Conservation (phyloP, 192 early-diverging fungal genomes). For the Coemansia sp. region DNA sequence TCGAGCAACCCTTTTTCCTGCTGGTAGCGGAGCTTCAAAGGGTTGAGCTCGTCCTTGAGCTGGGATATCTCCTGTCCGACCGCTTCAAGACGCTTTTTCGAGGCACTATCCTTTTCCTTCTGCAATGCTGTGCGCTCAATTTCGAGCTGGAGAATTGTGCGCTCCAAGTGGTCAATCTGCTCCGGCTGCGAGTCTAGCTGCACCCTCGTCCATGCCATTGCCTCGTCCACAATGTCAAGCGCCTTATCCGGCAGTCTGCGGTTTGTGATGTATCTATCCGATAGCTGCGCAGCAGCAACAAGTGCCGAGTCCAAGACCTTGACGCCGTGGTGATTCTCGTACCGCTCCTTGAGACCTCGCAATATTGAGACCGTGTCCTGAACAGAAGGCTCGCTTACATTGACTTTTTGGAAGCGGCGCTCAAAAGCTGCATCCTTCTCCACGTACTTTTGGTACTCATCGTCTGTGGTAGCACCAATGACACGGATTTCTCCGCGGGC, state of each 20-base stretch:
- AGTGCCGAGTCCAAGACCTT: constrained; percentile 68
- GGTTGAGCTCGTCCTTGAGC: constrained; percentile 84
- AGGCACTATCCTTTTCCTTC: constrained; percentile 88
- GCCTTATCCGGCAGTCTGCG: constrained; percentile 80
- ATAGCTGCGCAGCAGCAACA: constrained; percentile 69
- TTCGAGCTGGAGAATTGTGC: constrained; percentile 89
- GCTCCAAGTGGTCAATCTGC: constrained; percentile 93
- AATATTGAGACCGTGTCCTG: constrained; percentile 77
- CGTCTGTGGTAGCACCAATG: constrained; percentile 95
- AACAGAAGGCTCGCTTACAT: constrained; percentile 72
- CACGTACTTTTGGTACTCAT: constrained; percentile 93
- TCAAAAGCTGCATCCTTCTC: constrained; percentile 86
- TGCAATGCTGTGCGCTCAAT: constrained; percentile 91
- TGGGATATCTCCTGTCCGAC: constrained; percentile 81
- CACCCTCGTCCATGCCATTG: constrained; percentile 92
- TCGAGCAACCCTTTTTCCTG: constrained; percentile 85
- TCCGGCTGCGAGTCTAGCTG: constrained; percentile 98
- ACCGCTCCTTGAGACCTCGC: constrained; percentile 75
- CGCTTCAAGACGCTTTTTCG: constrained; percentile 73
- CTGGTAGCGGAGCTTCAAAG: constrained; percentile 83
- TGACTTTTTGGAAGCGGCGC: constrained; percentile 75
- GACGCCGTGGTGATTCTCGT: constrained; percentile 79
- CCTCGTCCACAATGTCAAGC: constrained; percentile 90
- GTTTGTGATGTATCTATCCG: constrained; percentile 77
- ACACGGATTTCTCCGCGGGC: constrained; percentile 94